Evolutionary conservation across 1,284 basidiomycete species (phyloP), one percentile per base, ranked within the genome.

Genomic region (Pisolithus thermaeus): DNA sequence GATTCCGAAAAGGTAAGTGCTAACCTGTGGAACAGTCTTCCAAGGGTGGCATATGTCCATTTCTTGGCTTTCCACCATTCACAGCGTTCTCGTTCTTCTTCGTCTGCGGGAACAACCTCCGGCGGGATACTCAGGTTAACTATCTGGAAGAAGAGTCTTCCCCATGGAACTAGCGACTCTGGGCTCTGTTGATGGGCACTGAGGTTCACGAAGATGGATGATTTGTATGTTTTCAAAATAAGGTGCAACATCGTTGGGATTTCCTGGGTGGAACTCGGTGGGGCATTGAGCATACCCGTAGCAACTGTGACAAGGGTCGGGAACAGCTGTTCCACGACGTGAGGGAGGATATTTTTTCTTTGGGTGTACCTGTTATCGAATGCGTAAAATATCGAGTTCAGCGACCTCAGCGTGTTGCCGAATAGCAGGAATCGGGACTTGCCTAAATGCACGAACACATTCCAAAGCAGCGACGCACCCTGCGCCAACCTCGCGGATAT

Each of bases 31-130:
- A 91, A 91, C 22, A 91, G 71, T 27, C 84, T 73, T 18, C 85
- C 85, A 8, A 92, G 73, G 40, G 81, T 81, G 32, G 77, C 80
- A 64, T 85, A 92, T 1, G 91, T 87, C 90, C 91, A 92, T 64
- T 94, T 94, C 71, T 93, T 94, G 5, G 85, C 80, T 62, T 86
- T 87, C 84, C 88, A 90, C 91, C 91, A 94, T 58, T 90, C 86
- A 51, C 75, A 81, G 46, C 74, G 74, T 67, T 93, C 89, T 38
- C 86, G 74, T 30, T 88, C 86, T 4, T 90, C 87, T 55, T 81
- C 76, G 53, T 88, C 80, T 28, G 79, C 78, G 1, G 88, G 85
- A 0, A 90, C 78, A 20, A 73, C 79, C 1, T 82, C 80, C 46
- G 73, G 68, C 0, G 87, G 84, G 36, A 92, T 70, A 51, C 77